phyloP scores from a whole-genome alignment of 106 monocot species.

The Dioscorea dumetorum region DNA sequence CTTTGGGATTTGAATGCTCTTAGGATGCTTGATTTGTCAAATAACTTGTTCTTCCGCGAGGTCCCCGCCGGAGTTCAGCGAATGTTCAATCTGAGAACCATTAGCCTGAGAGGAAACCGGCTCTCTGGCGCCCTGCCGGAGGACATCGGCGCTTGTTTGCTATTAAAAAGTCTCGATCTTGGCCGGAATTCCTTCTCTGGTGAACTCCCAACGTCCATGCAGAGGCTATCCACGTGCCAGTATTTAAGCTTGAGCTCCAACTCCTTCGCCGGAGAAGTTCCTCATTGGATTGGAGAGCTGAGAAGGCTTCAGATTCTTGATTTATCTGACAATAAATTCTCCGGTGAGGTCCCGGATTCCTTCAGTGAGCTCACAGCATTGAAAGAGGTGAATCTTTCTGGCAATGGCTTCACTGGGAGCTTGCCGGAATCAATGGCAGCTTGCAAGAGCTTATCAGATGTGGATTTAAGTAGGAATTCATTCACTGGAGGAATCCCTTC shows the following conservation, averaged over 20 bases:
- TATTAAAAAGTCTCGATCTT: slow-evolving; percentile 47
- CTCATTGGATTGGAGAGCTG: slow-evolving; percentile 64
- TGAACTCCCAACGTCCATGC: slow-evolving; percentile 41
- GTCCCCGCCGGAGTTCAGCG: slow-evolving; percentile 48
- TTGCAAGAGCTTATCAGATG: slow-evolving; percentile 28
- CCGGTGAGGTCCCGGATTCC: slow-evolving; percentile 45
- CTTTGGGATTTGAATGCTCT: slow-evolving; percentile 64
- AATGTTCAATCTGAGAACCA: slow-evolving; percentile 40
- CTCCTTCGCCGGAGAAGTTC: slow-evolving; percentile 49
- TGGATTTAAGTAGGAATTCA: slow-evolving; percentile 55
- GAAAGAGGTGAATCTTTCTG: slow-evolving; percentile 43
- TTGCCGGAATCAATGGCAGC: slow-evolving; percentile 53
- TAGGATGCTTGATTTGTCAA: slow-evolving; percentile 57
- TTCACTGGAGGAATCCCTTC: slow-evolving; percentile 49
- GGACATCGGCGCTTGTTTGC: slow-evolving; percentile 41
- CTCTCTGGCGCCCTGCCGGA: slow-evolving; percentile 54
- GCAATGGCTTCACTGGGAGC: slow-evolving; percentile 48
- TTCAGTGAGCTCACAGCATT: slow-evolving; percentile 28
- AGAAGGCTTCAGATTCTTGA: slow-evolving; percentile 37
- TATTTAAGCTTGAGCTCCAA: slow-evolving; percentile 44
- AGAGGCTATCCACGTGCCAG: slow-evolving; percentile 37
- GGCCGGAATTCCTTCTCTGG: slow-evolving; percentile 49
- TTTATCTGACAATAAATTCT: slow-evolving; percentile 62
- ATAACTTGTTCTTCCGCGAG: slow-evolving; percentile 40
- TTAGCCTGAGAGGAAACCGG: slow-evolving; percentile 45